Evolutionary conservation across 2,329 filamentous ascomycete genomes (phyloP).

Genomic region (Botryotinia convoluta): DNA sequence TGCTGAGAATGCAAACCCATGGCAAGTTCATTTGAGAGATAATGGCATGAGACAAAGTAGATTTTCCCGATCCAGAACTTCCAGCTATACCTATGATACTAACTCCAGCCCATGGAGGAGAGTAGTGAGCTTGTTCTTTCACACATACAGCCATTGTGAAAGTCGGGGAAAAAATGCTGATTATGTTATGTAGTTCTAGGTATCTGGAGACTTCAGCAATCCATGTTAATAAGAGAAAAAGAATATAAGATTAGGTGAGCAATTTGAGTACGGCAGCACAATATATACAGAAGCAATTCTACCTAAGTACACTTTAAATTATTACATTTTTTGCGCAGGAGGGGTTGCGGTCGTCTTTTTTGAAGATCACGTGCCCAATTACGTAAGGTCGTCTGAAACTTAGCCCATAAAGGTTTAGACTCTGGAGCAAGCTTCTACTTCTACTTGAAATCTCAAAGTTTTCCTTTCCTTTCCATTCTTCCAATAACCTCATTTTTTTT

Average conservation of each 20-base stretch:
- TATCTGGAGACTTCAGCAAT: not conserved
- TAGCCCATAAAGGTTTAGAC: conserved; percentile 5
- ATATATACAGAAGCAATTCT: conserved; percentile 7
- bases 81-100: conserved; percentile 96
- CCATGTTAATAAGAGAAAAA: not conserved
- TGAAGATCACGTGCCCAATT: not conserved
- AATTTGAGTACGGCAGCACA: not conserved
- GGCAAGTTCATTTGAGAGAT: conserved; percentile 86
- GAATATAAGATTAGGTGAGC: not conserved
- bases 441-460: conserved; percentile 6
- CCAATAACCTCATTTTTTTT: conserved; percentile 3
- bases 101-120: conserved; percentile 92
- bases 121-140: conserved; percentile 65
- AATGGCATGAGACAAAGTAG: conserved; percentile 87
- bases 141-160: conserved; percentile 27
- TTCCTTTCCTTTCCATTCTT: not conserved
- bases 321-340: not conserved
- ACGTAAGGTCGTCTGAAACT: not conserved
- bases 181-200: not conserved
- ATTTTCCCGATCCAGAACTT: conserved; percentile 92
- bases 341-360: not conserved
- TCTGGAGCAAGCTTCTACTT: not conserved
- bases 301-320: not conserved
- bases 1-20: conserved; percentile 97
- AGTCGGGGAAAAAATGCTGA: not conserved